Conservation (phyloP, 768 basidiomycete species). For the Lactarius hengduanensis region DNA sequence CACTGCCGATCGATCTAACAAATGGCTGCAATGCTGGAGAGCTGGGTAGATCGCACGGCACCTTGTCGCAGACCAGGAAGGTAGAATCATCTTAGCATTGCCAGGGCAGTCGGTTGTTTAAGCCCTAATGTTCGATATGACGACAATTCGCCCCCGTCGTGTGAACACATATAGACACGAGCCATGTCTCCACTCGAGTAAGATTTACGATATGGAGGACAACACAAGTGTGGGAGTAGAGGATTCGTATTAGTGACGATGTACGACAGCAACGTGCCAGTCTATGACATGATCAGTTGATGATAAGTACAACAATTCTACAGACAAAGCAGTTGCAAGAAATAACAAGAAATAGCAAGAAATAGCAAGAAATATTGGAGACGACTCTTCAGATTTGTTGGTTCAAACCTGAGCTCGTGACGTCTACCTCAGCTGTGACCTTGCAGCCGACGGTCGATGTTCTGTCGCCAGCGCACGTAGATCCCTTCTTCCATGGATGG, state of each 20-base stretch:
- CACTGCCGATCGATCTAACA: neutral
- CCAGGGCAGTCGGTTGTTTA: neutral
- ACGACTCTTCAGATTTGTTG: neutral
- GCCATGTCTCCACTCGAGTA: neutral
- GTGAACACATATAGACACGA: neutral
- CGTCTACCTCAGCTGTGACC: neutral
- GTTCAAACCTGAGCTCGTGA: neutral
- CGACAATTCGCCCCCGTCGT: neutral
- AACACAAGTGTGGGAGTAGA: neutral
- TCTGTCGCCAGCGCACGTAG: slow-evolving; percentile 29
- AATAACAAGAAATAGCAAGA: neutral
- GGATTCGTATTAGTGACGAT: neutral
- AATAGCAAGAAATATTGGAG: neutral
- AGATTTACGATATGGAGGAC: neutral
- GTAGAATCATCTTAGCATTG: neutral
- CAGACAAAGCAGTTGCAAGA: neutral
- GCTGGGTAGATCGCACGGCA: neutral
- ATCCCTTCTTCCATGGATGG: slow-evolving; percentile 28
- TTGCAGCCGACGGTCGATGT: slow-evolving; percentile 18
- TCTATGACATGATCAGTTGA: neutral
- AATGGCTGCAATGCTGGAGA: neutral
- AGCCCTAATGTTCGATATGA: neutral
- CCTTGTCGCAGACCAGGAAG: neutral
- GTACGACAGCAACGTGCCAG: neutral
- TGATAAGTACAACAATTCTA: neutral